Evolutionary conservation across 495 filamentous ascomycete species (phyloP).

Genomic region (Lichina pygmaea): DNA sequence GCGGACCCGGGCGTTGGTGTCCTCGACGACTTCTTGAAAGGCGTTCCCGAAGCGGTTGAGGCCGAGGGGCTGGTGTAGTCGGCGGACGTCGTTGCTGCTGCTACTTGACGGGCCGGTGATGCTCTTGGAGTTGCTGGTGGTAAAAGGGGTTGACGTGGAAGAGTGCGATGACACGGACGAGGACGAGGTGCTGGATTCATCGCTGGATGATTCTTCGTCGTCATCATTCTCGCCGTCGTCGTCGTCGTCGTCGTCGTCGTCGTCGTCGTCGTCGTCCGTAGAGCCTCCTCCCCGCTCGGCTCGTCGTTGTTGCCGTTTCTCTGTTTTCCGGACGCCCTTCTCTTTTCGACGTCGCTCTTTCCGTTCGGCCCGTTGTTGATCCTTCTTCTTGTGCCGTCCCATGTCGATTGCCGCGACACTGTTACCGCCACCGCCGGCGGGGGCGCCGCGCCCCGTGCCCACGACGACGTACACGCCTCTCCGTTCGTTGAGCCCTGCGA

Average conservation of each 20-base stretch:
- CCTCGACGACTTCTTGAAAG: slow-evolving; percentile 81
- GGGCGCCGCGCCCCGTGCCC: slow-evolving; percentile 44
- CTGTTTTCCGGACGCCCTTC: slow-evolving; percentile 6
- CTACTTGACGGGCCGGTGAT: slow-evolving; percentile 6
- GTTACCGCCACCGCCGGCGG: no score
- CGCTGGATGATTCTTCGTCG: slow-evolving; percentile 6
- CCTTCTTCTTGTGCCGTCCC: slow-evolving; percentile 7
- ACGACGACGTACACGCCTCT: slow-evolving; percentile 79
- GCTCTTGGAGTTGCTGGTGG: no score
- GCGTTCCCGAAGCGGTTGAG: slow-evolving; percentile 79
- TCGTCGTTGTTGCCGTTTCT: slow-evolving; percentile 12
- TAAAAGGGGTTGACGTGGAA: no score
- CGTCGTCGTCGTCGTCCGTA: slow-evolving; percentile 16
- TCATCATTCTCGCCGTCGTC: slow-evolving; percentile 30
- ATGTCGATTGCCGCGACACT: slow-evolving; percentile 22
- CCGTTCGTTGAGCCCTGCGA: slow-evolving; percentile 69
- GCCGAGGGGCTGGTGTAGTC: slow-evolving; percentile 31
- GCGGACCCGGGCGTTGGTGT: slow-evolving; percentile 68
- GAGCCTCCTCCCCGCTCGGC: slow-evolving; percentile 24
- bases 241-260: slow-evolving; percentile 27
- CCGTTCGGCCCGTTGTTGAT: background rate
- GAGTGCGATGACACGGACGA: no score
- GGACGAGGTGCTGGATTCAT: no score
- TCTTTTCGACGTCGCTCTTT: slow-evolving; percentile 1
- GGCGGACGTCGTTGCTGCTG: slow-evolving; percentile 17